Evolutionary conservation across 441 rosid species (phyloP), one percentile per base, ranked within the genome.

Genomic region (Gossypium schwendimanii): DNA sequence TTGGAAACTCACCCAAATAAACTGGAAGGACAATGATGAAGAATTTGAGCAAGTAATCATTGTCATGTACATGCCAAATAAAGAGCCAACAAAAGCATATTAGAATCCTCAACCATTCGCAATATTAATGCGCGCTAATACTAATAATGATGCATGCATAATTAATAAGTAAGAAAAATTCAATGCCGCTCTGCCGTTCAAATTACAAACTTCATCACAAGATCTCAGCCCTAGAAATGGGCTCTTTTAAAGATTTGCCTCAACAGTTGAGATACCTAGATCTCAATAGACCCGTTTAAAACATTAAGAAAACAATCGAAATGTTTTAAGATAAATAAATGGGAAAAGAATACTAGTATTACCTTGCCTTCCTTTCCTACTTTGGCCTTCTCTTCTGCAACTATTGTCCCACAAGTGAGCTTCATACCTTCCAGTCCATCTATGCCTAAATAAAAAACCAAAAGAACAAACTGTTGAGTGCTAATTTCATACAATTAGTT

Each of bases 401-500:
- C 97, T 94, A 75, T 94, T 92, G 75, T 94, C 98, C 98, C 98
- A 94, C 74, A 92, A 81, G 83, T 94, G 99, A 78, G 99, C 99
- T 77, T 94, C 99, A 65, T 89, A 94, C 81, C 98, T 89, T 44
- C 98, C 98, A 4, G 98, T 94, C 98, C 98, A 94, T 83, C 98
- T 85, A 86, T 94, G 98, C 75, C 98, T 93, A 73, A 63, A 64
- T 18, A 21, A 17, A 45, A n/a, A 55, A 18, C 39, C 10, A 39
- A 44, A 58, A 50, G 62, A 63, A 49, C 4, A 63, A 36, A 33
- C 28, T 55, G 23, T 8, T 6, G 20, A 39, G 12, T 28, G 18
- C 4, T 62, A 17, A 36, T 36, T 33, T 17, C 65, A 33, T 33
- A 31, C 50, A n/a, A 49, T 1, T 45, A 45, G 6, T 12, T 58